Evolutionary conservation across 495 filamentous ascomycete genomes (phyloP), one percentile per base, ranked within the genome.

Genomic region (Xylaria palmicola): DNA sequence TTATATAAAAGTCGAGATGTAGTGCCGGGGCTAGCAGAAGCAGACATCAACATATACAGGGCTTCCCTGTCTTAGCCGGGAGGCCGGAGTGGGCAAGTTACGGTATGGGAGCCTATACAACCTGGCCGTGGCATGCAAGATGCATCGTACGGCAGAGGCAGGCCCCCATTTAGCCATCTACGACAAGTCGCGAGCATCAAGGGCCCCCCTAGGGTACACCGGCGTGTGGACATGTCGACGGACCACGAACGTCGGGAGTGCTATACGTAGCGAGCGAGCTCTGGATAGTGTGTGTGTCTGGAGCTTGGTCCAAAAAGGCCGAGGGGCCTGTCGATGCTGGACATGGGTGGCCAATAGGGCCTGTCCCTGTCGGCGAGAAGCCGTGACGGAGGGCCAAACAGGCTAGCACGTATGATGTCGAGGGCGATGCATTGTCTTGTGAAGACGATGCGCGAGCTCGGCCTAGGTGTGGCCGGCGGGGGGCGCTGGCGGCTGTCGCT

Each of bases 141-240:
- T 56, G 44, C 55, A 58, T 49, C 55, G 29, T 58, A 58, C 55
- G 44, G 41, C 49, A 37, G 41, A 58, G 9, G 44, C 43, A 58
- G 55, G 55, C 22, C 41, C 30, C 30, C 15, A 58, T 58, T 56
- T 49, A 49, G 17, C 55, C 55, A 49, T 58, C 34, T 27, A 58
- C 55, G 20, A 48, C 12, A 47, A 27, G 19, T 29, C 39, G 40
- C 12, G 9, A 29, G 54, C 24, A n/a, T n/a, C n/a, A 56, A 17
- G 53, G 45, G 53, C n/a, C 40, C 22, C 53, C 30, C 29, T 56
- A 45, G 40, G 53, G 53, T n/a, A 37, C 55, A 58, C n/a, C n/a
- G n/a, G 30, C 32, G 30, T 48, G 44, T 22, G 55, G 24, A 24
- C 29, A 12, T 37, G 29, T 57, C 34, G 40, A 24, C 3, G 22